Evolutionary conservation across 139 green algal species (phyloP), one percentile per base, ranked within the genome.

Genomic region (Closterium sp.): DNA sequence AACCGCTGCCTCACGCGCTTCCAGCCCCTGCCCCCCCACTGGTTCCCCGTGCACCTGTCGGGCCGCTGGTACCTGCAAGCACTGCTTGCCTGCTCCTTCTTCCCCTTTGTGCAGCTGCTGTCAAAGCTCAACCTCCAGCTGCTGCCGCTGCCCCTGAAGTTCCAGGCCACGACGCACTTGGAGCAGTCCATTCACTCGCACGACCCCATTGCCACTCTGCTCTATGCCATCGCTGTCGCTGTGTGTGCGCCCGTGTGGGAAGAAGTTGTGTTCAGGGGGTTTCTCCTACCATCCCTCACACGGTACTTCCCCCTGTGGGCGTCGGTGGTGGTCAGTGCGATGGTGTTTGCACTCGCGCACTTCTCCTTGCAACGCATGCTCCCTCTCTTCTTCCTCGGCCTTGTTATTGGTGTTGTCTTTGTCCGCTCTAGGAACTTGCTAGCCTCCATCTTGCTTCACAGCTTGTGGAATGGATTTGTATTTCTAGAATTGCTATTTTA

Each of bases 211-310:
- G 96, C 96, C 7, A 96, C 96, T 87, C 87, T 92, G 25, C 88
- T 98, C 0, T 98, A 97, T 91, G 96, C 97, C 35, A 87, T 94
- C 19, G 95, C 97, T 8, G 94, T 98, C 28, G 95, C 94, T 5
- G 90, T 98, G 25, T 97, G 95, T 86, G 96, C 97, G 23, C 97
- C 97, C 8, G 91, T 99, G 2, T 99, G 97, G 97, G 97, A 99
- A 93, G 97, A 99, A 95, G 88, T 96, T 33, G 97, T 99, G 34
- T 99, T 99, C 92, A 94, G 97, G 6, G 97, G 97, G 38, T 99
- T 99, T 93, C 93, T 99, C 87, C 93, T 99, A 55, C 94, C 97
- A 3, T 97, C 95, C 6, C 93, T 99, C n/a, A 94, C 95, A 0
- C 90, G 92, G 19, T 97, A 97, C 93, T 95, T 98, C 91, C 95